phyloP scores from a whole-genome alignment of 2,329 filamentous ascomycete species.

The Sordariomycetes sp. region DNA sequence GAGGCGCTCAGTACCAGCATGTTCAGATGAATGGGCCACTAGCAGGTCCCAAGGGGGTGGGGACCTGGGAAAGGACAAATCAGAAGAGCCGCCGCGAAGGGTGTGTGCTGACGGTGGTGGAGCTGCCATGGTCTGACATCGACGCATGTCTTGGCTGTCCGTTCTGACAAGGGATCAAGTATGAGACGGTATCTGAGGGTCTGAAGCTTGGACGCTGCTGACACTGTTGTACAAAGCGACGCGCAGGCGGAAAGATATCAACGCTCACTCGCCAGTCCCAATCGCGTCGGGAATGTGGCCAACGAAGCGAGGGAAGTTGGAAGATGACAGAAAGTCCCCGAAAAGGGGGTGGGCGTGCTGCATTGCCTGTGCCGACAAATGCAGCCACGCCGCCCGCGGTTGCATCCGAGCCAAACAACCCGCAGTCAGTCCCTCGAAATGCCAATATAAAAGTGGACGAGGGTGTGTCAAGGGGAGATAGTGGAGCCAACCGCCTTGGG shows the following conservation, averaged over 20 bases:
- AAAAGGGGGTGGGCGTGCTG: neutral
- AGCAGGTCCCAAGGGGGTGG: neutral
- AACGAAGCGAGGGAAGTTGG: neutral
- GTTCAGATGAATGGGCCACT: neutral
- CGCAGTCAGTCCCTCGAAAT: neutral
- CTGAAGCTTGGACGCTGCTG: too few species aligned
- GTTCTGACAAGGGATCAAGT: too few species aligned
- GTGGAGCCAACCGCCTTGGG: neutral
- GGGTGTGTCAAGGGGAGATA: neutral
- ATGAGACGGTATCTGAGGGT: too few species aligned
- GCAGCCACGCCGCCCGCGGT: conserved; percentile 2
- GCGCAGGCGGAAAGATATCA: too few species aligned
- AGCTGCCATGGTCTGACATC: neutral
- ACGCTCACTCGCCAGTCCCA: too few species aligned
- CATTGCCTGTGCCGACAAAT: conserved; percentile 1
- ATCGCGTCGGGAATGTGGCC: neutral
- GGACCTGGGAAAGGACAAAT: neutral
- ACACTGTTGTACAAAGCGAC: too few species aligned
- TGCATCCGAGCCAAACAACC: conserved; percentile 3
- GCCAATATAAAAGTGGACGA: neutral
- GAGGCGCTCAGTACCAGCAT: neutral
- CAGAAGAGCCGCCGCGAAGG: neutral
- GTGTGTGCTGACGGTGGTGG: neutral
- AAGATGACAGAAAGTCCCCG: neutral
- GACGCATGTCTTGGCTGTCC: neutral